Evolutionary conservation across 352 stramenopile genomes (phyloP), one percentile per base, ranked within the genome.

Genomic region (Phytophthora boehmeriae): DNA sequence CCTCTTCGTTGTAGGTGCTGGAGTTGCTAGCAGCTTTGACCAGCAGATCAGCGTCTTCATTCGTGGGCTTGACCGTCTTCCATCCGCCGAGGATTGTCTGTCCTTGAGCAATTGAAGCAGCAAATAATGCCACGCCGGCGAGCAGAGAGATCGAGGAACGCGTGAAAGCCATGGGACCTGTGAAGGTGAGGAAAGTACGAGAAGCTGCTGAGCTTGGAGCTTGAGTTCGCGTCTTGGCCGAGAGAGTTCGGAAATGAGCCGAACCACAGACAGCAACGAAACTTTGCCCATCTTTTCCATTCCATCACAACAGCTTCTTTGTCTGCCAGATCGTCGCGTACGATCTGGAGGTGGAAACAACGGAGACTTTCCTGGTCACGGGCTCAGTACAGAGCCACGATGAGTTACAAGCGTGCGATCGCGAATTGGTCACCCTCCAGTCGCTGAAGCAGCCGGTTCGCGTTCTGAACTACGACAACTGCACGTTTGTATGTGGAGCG

Each of bases 21-120:
- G 59, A 35, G 36, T 71, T 68, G 43, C 71, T 45, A 5, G 71
- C 55, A 16, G 71, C 73, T 46, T 85, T 39, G 25, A 79, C 63
- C 22, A 85, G 67, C 39, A 78, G 42, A 23, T 63, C 48, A 10
- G 70, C 46, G 28, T 75, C 70, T 16, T 50, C 54, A 44, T 47
- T 51, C 17, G 70, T 78, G 4, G 56, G 41, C 22, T 65, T 58
- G n/a, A 65, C 48, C 19, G 50, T 49, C 27, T 36, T 57, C 48
- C 69, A 78, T 25, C 57, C 59, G n/a, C 70, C 70, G 10, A 68
- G 45, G 52, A 73, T 55, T 27, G 46, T 58, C n/a, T 53, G 22
- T 13, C 28, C 42, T 20, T 75, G 55, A 32, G 41, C 44, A 13
- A 34, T 62, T n/a, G 51, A 61, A 14, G 14, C 17, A 49, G 51